These are phyloP conservation scores for Porphyra umbilicalis DNA, from an alignment of 31 red algal genomes.

Conservation along the genomic window DNA sequence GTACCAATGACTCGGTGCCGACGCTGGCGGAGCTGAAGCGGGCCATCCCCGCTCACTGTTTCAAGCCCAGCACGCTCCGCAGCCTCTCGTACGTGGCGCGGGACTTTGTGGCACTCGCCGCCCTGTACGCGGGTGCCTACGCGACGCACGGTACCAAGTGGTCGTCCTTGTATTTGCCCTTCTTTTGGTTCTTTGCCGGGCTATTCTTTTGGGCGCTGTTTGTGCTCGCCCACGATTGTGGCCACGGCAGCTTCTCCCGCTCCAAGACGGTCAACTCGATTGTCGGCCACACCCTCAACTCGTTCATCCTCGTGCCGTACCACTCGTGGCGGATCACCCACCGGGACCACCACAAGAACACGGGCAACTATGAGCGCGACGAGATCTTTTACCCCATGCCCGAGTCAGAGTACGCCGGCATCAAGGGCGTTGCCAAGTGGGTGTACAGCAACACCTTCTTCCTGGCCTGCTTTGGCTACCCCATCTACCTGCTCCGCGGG, in stretches of 20 bases:
- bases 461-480: constrained; percentile 50
- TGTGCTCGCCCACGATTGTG: constrained; percentile 87
- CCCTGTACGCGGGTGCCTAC: constrained; percentile 40
- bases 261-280: constrained; percentile 49
- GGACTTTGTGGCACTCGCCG: constrained; percentile 20
- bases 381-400: constrained; percentile 81
- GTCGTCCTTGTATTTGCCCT: constrained; percentile 17
- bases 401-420: constrained; percentile 48
- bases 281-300: constrained; percentile 70
- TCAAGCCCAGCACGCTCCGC: constrained; percentile 22
- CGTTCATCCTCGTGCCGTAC: constrained; percentile 80
- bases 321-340: constrained; percentile 87
- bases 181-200: constrained; percentile 60
- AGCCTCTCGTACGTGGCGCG: constrained; percentile 57
- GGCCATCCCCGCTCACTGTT: constrained; percentile 63
- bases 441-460: constrained; percentile 50
- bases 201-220: constrained; percentile 80
- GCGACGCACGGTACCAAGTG: constrained; percentile 25
- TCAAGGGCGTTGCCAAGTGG: constrained; percentile 21
- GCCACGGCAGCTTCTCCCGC: constrained; percentile 70
- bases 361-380: constrained; percentile 79
- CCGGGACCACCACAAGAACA: constrained; percentile 83
- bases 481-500: constrained; percentile 61
- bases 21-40: constrained; percentile 44
- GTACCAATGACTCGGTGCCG: constrained; percentile 26